A percentile compares a stretch with the other conserved stretches of the same genome.
phyloP scores from a whole-genome alignment of 2,329 filamentous ascomycete species.

The Talaromyces funiculosus region DNA sequence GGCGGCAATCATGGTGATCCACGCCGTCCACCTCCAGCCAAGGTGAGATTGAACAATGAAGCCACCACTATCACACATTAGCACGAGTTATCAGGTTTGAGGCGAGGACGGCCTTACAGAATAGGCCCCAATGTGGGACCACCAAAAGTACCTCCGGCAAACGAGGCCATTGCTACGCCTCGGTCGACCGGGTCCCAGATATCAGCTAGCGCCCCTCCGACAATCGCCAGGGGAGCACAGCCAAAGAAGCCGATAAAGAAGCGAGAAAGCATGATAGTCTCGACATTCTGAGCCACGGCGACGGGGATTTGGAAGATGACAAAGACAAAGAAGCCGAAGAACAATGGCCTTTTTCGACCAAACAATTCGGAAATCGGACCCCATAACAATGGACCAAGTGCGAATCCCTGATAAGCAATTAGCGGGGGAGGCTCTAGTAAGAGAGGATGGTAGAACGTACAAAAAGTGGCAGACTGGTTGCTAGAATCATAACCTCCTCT shows the following conservation, averaged over 20 bases:
- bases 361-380: slow-evolving; percentile 46
- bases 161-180: slow-evolving; percentile 44
- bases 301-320: slow-evolving; percentile 53
- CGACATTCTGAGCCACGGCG: slow-evolving; percentile 48
- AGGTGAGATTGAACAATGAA: slow-evolving; percentile 48
- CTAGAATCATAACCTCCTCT: slow-evolving; percentile 45
- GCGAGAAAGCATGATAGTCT: slow-evolving; percentile 51
- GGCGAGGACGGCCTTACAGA: slow-evolving; percentile 21
- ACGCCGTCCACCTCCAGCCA: slow-evolving; percentile 56
- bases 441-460: slow-evolving; percentile 10
- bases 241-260: slow-evolving; percentile 53
- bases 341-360: slow-evolving; percentile 46
- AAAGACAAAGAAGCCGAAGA: slow-evolving; percentile 46
- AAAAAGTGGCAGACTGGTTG: slow-evolving; percentile 47
- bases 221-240: slow-evolving; percentile 46
- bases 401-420: slow-evolving; percentile 28
- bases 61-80: slow-evolving; percentile 30
- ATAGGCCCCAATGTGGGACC: slow-evolving; percentile 48
- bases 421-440: background rate
- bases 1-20: slow-evolving; percentile 49
- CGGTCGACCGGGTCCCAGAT: slow-evolving; percentile 46
- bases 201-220: slow-evolving; percentile 47
- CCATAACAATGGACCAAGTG: slow-evolving; percentile 37
- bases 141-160: slow-evolving; percentile 43
- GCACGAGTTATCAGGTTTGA: background rate